Base-by-base conservation (phyloP, 2,329 filamentous ascomycete genomes). In the Xylariaceae sp. region DNA sequence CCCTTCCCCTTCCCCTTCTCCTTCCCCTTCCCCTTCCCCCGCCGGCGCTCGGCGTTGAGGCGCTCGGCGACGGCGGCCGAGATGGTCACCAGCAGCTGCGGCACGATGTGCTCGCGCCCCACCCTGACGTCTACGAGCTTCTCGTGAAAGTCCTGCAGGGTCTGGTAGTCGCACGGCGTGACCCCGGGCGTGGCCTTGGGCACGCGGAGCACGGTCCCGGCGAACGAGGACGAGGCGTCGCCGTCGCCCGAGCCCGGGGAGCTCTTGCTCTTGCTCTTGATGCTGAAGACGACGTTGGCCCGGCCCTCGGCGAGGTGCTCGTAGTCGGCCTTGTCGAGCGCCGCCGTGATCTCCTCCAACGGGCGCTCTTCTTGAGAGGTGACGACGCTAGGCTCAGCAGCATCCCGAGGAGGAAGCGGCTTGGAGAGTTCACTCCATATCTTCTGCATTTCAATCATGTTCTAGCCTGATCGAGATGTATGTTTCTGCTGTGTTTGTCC, bases 211-310 rank as follows among this genome's bases (percentile, higher is more conserved):
- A 81, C 56, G 40, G 72, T 70, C 13, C 64, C 69, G 58, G 38
- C 42, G 35, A 53, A 46, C 28, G 42, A 43, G 33, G 55, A 12
- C 12, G 27, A 7, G 14, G 11, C 27, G 5, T n/a, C 18, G 5
- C 13, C 15, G 5, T n/a, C 12, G 8, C 13, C 18, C 27, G 27
- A 8, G 8, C 16, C 27, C 8, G 8, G 8, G 8, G 8, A 12
- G 8, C 21, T 12, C 21, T 23, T 45, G 36, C 48, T 47, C 37
- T 57, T 48, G 14, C 67, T 39, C 29, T 63, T 60, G 36, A 83
- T 67, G 45, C 70, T 70, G 50, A 84, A 88, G 42, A 89, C 80
- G 32, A 81, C 71, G 55, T 92, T 90, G 33, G 85, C 83, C 16
- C 82, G 79, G 16, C 84, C 85, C 56, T 92, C 84, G 17, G 69